phyloP scores from a whole-genome alignment of 78 protist genomes.

The Chrysochromulina tobinii region DNA sequence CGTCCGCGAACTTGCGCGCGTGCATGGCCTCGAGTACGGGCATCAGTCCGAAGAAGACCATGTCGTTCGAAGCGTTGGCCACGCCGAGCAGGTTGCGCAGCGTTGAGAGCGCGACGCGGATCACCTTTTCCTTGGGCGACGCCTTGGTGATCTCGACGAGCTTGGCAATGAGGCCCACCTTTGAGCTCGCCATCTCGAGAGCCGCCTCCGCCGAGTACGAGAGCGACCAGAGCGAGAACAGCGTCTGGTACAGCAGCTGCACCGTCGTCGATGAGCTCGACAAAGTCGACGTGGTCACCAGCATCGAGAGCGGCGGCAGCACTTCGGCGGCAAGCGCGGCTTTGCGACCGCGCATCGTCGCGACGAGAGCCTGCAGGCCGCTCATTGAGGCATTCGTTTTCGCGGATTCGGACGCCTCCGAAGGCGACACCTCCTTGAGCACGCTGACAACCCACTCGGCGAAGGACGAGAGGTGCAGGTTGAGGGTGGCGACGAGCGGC shows the following conservation, averaged over 20 bases:
- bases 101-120: conserved; percentile 59
- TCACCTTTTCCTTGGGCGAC: conserved; percentile 66
- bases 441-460: background rate
- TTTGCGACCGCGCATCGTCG: background rate
- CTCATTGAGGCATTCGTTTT: background rate
- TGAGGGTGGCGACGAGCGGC: background rate
- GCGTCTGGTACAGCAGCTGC: background rate
- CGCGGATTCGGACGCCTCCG: background rate
- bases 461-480: background rate
- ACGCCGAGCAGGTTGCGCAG: background rate
- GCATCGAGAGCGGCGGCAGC: background rate
- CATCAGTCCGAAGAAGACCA: too few relatives aligned
- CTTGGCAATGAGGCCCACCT: background rate
- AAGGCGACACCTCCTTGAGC: background rate
- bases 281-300: background rate
- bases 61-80: too few relatives aligned
- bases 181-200: background rate
- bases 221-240: background rate
- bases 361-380: background rate
- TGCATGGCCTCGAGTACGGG: conserved; percentile 32
- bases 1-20: conserved; percentile 77
- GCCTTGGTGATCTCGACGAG: background rate
- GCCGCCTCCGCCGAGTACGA: background rate
- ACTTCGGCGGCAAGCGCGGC: background rate
- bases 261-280: background rate